Percentiles rank a stretch among this genome's conserved stretches.
These are phyloP conservation scores for Epichloe typhina DNA, from an alignment of 2,329 filamentous ascomycete species.

Conservation along the genomic window DNA sequence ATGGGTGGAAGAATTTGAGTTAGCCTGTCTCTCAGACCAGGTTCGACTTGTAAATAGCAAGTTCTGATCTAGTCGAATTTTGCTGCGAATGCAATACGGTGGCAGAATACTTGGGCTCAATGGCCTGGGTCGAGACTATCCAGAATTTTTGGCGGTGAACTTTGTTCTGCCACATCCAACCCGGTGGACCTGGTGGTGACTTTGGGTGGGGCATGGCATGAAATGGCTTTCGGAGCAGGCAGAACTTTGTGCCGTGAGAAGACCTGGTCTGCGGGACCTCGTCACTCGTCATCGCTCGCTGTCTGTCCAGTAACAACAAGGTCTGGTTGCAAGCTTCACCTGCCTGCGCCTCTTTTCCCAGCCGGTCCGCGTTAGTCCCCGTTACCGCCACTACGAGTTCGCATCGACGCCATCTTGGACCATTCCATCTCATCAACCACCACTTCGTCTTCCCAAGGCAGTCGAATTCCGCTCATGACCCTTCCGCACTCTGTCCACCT, in stretches of 20 bases:
- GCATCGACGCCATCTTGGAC: neutral
- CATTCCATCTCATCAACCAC: conserved; percentile 1
- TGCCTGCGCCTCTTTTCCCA: neutral
- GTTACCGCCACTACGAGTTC: neutral
- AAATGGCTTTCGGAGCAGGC: neutral
- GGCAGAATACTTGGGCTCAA: neutral
- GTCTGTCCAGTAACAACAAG: no score
- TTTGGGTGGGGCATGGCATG: conserved; percentile 4
- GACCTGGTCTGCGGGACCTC: no score
- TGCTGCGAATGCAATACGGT: neutral
- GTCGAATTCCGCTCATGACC: neutral
- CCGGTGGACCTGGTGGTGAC: neutral
- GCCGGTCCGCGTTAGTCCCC: neutral
- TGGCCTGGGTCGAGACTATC: neutral
- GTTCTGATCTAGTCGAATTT: neutral
- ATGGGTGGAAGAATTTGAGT: conserved; percentile 1
- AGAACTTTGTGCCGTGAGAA: conserved; percentile 2
- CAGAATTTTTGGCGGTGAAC: conserved; percentile 22
- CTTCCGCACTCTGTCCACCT: neutral
- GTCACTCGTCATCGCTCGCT: neutral
- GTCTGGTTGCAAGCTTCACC: neutral
- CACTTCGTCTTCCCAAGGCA: neutral
- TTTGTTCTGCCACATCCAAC: conserved; percentile 10
- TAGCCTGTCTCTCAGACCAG: neutral
- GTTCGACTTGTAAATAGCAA: neutral